Base-by-base conservation (phyloP, 2,329 filamentous ascomycete genomes). In the Colletotrichum sp. region DNA sequence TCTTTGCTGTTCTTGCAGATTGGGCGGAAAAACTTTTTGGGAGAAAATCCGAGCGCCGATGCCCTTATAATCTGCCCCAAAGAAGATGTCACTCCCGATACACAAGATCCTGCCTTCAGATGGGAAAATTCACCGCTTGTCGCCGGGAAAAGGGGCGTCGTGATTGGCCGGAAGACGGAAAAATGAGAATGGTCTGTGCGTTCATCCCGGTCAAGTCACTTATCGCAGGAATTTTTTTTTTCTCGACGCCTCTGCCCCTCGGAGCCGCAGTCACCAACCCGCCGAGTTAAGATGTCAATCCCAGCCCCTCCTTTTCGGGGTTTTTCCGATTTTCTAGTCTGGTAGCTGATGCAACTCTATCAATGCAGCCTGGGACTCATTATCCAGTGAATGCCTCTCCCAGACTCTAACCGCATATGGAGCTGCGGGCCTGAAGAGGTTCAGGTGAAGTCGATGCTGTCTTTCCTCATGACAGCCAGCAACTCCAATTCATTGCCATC, bases 1-100 rank as follows among this genome's bases (percentile, higher is more conserved):
- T 71, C 39, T 69, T 65, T 59, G 67, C 67, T 55, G 69, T 71
- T 72, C 69, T 71, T 78, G 79, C 77, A 79, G 79, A 78, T 80
- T 81, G 80, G 80, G 77, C 78, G 83, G 82, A 84, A 86, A 85
- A 86, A 83, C 85, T 85, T 86, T 85, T 84, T 85, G 84, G 84
- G 81, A 85, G 83, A 78, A 78, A 78, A 66, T 77, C 77, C 79
- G 80, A 78, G 76, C 77, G 70, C 80, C 77, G 79, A 77, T 85
- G 84, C 84, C 84, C 83, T 85, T 84, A 84, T 83, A 83, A 83
- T 82, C 79, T 84, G 84, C 83, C 84, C 84, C 84, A 81, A 81
- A 82, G 81, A 79, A 82, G 80, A 80, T 75, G 81, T 79, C 79
- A 79, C 77, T 73, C 74, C 78, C 79, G 84, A 86, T 86, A 86